Evolutionary conservation across 345 rosid genomes (phyloP).

Genomic region (Aethionema arabicum): DNA sequence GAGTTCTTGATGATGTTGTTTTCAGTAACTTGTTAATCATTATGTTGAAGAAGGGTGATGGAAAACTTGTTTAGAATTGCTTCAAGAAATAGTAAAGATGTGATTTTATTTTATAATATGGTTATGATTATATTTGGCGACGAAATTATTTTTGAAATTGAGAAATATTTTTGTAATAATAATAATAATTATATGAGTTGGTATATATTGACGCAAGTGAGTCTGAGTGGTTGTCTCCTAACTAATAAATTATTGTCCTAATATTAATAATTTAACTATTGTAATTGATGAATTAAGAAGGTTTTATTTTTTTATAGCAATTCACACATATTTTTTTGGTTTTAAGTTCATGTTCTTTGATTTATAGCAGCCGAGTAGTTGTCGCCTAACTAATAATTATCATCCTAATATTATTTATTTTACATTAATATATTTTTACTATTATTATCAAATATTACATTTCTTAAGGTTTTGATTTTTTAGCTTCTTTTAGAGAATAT

Average conservation of each 20-base stretch:
- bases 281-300: constrained; percentile 1
- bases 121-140: constrained; percentile 30
- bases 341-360: too few species aligned
- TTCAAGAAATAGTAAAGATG: constrained; percentile 32
- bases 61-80: constrained; percentile 24
- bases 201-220: constrained; percentile 34
- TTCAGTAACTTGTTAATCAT: constrained; percentile 7
- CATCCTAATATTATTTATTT: constrained; percentile 9
- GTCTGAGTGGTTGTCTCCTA: neutral
- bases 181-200: constrained; percentile 24
- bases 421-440: neutral
- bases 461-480: neutral
- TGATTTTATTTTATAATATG: constrained; percentile 18
- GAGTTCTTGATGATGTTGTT: constrained; percentile 26
- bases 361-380: constrained; percentile 15
- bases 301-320: neutral
- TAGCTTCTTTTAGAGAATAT: neutral
- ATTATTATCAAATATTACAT: neutral
- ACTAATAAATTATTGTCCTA: neutral
- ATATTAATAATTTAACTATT: neutral
- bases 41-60: constrained; percentile 18
- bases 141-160: constrained; percentile 5
- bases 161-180: neutral
- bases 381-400: constrained; percentile 29
- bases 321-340: too few species aligned